Evolutionary conservation across 768 basidiomycete species (phyloP).

Genomic region (Rhizopogon vulgaris): DNA sequence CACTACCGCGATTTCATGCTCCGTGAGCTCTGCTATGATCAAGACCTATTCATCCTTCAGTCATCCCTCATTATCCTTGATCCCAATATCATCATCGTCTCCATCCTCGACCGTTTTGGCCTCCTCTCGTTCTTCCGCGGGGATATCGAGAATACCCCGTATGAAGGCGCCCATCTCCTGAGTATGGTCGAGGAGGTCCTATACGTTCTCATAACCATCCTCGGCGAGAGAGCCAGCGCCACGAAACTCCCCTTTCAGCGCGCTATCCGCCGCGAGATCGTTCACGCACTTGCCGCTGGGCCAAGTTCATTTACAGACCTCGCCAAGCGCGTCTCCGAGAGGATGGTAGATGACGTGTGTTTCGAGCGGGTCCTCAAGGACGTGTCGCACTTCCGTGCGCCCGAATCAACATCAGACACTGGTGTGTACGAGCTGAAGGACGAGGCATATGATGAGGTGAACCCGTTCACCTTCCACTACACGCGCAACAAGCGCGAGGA

Average conservation of each 20-base stretch:
- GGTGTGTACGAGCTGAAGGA: slow-evolving; percentile 89
- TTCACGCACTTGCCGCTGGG: slow-evolving; percentile 86
- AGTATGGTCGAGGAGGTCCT: slow-evolving; percentile 92
- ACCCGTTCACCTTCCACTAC: slow-evolving; percentile 96
- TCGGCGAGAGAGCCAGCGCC: slow-evolving; percentile 77
- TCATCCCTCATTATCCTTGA: slow-evolving; percentile 73
- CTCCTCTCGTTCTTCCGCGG: slow-evolving; percentile 77
- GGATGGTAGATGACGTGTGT: slow-evolving; percentile 75
- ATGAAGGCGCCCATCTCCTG: slow-evolving; percentile 65
- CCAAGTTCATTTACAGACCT: slow-evolving; percentile 88
- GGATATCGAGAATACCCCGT: slow-evolving; percentile 42
- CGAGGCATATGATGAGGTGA: slow-evolving; percentile 78
- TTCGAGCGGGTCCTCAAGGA: slow-evolving; percentile 76
- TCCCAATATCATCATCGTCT: slow-evolving; percentile 73
- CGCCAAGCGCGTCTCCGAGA: slow-evolving; percentile 84
- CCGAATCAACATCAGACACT: slow-evolving; percentile 69
- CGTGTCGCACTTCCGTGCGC: slow-evolving; percentile 78
- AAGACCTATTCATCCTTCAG: slow-evolving; percentile 89
- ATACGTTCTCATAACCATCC: slow-evolving; percentile 78
- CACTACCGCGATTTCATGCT: slow-evolving; percentile 97
- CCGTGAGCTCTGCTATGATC: slow-evolving; percentile 94
- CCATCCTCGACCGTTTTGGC: slow-evolving; percentile 87
- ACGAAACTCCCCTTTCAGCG: slow-evolving; percentile 56
- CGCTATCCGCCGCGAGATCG: slow-evolving; percentile 75
- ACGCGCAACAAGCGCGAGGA: slow-evolving; percentile 90